phyloP scores from a whole-genome alignment of 1,284 basidiomycete genomes.

The Boletellus sp. region DNA sequence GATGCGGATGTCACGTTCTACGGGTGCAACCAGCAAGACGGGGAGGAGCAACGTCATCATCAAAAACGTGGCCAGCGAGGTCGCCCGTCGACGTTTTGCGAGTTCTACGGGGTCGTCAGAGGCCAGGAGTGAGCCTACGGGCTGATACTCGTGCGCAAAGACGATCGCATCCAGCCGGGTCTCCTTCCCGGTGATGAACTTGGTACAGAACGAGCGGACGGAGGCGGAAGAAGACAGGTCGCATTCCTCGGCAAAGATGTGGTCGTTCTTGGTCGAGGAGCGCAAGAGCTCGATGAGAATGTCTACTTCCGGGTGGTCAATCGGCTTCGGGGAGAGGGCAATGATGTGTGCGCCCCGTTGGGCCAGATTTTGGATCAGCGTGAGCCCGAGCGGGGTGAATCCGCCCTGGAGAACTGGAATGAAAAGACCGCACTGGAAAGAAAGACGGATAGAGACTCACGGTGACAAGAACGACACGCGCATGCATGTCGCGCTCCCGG shows the following conservation, averaged over 20 bases:
- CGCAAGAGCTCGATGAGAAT: slow-evolving; percentile 63
- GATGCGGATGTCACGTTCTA: slow-evolving; percentile 81
- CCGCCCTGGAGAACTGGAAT: slow-evolving; percentile 48
- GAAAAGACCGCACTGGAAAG: background rate
- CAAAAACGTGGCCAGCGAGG: slow-evolving; percentile 71
- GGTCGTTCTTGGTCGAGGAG: slow-evolving; percentile 63
- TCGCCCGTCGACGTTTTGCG: slow-evolving; percentile 40
- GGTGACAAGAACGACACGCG: slow-evolving; percentile 64
- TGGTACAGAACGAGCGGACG: slow-evolving; percentile 62
- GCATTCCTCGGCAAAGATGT: slow-evolving; percentile 73
- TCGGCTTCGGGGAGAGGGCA: slow-evolving; percentile 57
- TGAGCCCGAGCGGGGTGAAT: slow-evolving; percentile 69
- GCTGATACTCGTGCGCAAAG: slow-evolving; percentile 69
- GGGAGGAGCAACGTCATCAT: slow-evolving; percentile 77
- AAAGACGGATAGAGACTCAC: slow-evolving; percentile 36
- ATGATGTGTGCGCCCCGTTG: slow-evolving; percentile 73
- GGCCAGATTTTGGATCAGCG: slow-evolving; percentile 60
- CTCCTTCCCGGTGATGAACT: slow-evolving; percentile 61
- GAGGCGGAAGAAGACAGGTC: slow-evolving; percentile 61
- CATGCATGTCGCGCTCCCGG: slow-evolving; percentile 71
- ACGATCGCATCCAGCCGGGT: slow-evolving; percentile 68
- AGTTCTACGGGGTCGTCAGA: slow-evolving; percentile 20
- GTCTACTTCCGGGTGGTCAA: slow-evolving; percentile 52
- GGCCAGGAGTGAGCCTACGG: slow-evolving; percentile 50
- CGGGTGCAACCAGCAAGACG: slow-evolving; percentile 70